A percentile compares a stretch with the other conserved stretches of the same genome.
phyloP scores from a whole-genome alignment of 257 asterid species.

The Forsythia viridissima region DNA sequence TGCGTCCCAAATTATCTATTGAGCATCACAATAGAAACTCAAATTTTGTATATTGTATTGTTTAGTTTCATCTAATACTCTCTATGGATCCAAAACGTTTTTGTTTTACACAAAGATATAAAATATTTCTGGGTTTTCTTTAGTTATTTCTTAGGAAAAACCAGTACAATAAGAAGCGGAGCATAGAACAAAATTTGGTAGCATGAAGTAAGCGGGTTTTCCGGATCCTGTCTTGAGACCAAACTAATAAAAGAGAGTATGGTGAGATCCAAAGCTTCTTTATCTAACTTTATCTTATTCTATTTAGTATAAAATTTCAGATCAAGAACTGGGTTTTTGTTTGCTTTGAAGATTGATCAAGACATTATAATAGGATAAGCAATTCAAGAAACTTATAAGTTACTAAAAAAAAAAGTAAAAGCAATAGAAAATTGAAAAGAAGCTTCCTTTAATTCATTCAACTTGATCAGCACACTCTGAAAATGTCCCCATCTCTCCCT shows the following conservation, averaged over 20 bases:
- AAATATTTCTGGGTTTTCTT: neutral
- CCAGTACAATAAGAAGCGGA: neutral
- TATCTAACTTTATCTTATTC: neutral
- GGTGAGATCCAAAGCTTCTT: slow-evolving; percentile 37
- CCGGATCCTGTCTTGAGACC: slow-evolving; percentile 57
- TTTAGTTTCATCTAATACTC: neutral
- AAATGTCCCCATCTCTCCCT: slow-evolving; percentile 37
- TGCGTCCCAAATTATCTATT: too few relatives aligned
- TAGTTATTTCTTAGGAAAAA: neutral
- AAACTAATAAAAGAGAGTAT: slow-evolving; percentile 14
- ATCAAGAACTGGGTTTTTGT: neutral
- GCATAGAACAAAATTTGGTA: neutral
- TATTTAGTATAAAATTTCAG: slow-evolving; percentile 1
- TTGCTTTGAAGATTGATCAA: slow-evolving; percentile 3
- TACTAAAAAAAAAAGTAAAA: neutral
- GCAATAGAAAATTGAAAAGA: slow-evolving; percentile 19
- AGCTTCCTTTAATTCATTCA: slow-evolving; percentile 34
- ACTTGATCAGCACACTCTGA: slow-evolving; percentile 12
- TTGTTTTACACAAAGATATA: neutral
- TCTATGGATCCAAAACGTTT: neutral
- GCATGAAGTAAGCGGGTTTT: slow-evolving; percentile 34
- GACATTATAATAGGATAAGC: neutral
- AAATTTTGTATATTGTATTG: too few relatives aligned
- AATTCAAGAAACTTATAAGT: slow-evolving; percentile 6
- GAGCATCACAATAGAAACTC: too few relatives aligned